phyloP scores from a whole-genome alignment of 352 stramenopile species.

The Phytophthora melonis region DNA sequence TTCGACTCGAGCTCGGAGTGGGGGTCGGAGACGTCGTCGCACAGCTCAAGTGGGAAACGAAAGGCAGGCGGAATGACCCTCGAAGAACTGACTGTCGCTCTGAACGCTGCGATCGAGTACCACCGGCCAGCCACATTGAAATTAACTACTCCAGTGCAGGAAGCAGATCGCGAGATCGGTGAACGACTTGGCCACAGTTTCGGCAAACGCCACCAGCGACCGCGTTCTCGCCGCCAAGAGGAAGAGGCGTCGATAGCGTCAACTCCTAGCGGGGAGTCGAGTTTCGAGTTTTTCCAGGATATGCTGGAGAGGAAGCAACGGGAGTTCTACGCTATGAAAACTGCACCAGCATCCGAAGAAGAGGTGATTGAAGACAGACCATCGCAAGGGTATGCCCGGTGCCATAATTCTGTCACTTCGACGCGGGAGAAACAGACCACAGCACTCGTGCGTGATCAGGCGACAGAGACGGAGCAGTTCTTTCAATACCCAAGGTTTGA shows the following conservation, averaged over 20 bases:
- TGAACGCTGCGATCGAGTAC: constrained; percentile 69
- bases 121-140: constrained; percentile 32
- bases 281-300: constrained; percentile 30
- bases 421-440: constrained; percentile 33
- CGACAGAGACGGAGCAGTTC: constrained; percentile 26
- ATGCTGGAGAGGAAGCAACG: constrained; percentile 39
- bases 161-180: not conserved
- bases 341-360: not conserved
- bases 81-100: constrained; percentile 59
- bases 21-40: constrained; percentile 8
- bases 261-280: constrained; percentile 3
- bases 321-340: constrained; percentile 30
- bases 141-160: not conserved
- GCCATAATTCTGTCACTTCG: not conserved
- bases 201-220: not conserved
- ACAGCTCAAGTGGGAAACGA: constrained; percentile 1
- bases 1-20: constrained; percentile 18
- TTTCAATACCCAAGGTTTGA: not conserved
- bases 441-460: constrained; percentile 26
- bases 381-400: not conserved
- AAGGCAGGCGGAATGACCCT: constrained; percentile 41
- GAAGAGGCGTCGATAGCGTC: not conserved
- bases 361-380: not conserved
- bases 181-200: not conserved
- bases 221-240: not conserved